Percentiles rank a stretch among this genome's conserved stretches.
phyloP scores from a whole-genome alignment of 2,329 filamentous ascomycete species.

The Aspergillus nomiae region DNA sequence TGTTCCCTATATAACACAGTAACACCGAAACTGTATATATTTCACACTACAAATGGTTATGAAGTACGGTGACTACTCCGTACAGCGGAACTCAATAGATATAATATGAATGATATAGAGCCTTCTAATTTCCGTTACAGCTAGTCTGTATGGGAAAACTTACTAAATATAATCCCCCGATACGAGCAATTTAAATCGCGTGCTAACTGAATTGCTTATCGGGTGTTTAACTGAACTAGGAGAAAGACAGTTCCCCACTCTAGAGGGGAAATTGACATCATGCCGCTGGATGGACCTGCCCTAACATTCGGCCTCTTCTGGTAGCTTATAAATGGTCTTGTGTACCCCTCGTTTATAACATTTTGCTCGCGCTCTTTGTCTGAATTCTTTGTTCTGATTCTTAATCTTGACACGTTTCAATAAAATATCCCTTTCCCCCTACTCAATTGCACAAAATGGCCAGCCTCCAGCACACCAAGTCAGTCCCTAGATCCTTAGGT shows the following conservation, averaged over 20 bases:
- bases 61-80: too few species aligned
- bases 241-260: slow-evolving; percentile 4
- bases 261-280: slow-evolving; percentile 22
- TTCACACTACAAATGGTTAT: too few species aligned
- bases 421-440: background rate
- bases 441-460: slow-evolving; percentile 28
- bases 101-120: too few species aligned
- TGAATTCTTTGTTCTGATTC: background rate
- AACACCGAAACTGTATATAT: too few species aligned
- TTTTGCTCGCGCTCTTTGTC: background rate
- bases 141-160: too few species aligned
- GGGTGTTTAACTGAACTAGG: too few species aligned
- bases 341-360: slow-evolving; percentile 1
- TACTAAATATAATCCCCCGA: too few species aligned
- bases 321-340: slow-evolving; percentile 18
- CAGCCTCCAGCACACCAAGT: slow-evolving; percentile 32
- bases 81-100: too few species aligned
- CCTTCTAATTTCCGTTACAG: too few species aligned
- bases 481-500: slow-evolving; percentile 7
- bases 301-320: slow-evolving; percentile 7
- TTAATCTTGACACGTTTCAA: background rate
- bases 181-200: too few species aligned
- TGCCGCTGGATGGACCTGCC: slow-evolving; percentile 27
- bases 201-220: too few species aligned
- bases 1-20: too few species aligned